Evolutionary conservation across 2,329 filamentous ascomycete species (phyloP).

Genomic region (Aspergillus glaucus): DNA sequence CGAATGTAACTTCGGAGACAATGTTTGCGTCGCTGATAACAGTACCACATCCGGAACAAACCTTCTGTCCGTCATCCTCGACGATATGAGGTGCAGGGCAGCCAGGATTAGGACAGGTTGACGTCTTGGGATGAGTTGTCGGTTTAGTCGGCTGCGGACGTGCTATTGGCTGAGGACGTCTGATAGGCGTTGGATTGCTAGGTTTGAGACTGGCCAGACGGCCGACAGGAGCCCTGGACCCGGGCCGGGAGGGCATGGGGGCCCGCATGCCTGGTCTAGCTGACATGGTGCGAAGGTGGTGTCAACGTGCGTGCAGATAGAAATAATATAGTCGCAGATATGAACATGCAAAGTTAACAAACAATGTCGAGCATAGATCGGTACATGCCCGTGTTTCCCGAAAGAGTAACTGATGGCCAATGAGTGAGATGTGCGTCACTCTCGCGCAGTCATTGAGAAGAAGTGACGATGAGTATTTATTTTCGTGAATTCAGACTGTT

Average conservation of each 20-base stretch:
- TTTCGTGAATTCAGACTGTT: too few species aligned
- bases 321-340: too few species aligned
- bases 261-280: slow-evolving; percentile 29
- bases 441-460: neutral
- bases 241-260: slow-evolving; percentile 18
- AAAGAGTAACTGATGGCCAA: neutral
- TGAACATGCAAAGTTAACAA: too few species aligned
- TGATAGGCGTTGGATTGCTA: slow-evolving; percentile 32
- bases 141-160: slow-evolving; percentile 25
- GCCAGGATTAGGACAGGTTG: slow-evolving; percentile 40
- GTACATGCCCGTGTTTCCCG: neutral
- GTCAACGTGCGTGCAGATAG: too few species aligned
- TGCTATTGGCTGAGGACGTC: slow-evolving; percentile 28
- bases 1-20: slow-evolving; percentile 85
- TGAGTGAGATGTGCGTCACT: slow-evolving; percentile 1
- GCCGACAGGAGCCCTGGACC: slow-evolving; percentile 24
- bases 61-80: slow-evolving; percentile 43
- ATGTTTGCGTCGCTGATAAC: slow-evolving; percentile 83
- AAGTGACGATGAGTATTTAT: neutral
- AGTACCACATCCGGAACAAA: slow-evolving; percentile 78
- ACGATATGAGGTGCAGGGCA: slow-evolving; percentile 42
- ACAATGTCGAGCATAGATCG: too few species aligned
- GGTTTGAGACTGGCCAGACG: slow-evolving; percentile 37
- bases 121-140: slow-evolving; percentile 33
- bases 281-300: slow-evolving; percentile 20